A percentile compares a stretch with the other conserved stretches of the same genome.
Evolutionary conservation across 108 stramenopile species (phyloP).

Genomic region (Nitzschia sp.): DNA sequence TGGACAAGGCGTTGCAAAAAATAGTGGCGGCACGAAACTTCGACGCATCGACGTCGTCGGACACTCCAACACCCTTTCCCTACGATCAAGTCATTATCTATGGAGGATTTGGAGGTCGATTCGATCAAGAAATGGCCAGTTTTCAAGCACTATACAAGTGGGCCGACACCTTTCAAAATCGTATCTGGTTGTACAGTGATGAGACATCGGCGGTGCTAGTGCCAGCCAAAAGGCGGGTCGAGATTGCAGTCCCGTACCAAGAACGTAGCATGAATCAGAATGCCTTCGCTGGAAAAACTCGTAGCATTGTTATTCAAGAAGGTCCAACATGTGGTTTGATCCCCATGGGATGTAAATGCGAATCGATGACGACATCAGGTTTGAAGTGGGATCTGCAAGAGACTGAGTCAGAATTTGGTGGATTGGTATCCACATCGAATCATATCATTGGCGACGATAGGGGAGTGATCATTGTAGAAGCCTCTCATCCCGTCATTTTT

Average conservation of each 20-base stretch:
- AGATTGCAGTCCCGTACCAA: constrained; percentile 51
- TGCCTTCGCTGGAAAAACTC: background rate
- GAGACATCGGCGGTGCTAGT: constrained; percentile 70
- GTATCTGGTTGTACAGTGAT: constrained; percentile 66
- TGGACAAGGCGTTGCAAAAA: constrained; percentile 63
- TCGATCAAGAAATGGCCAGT: constrained; percentile 88
- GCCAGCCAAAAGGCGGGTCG: constrained; percentile 38
- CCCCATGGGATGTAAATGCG: constrained; percentile 63
- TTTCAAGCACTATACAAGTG: constrained; percentile 72
- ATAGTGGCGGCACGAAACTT: background rate
- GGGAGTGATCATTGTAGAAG: constrained; percentile 40
- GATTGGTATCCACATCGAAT: constrained; percentile 85
- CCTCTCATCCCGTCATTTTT: constrained; percentile 64
- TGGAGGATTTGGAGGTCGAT: constrained; percentile 87
- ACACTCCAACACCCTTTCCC: background rate
- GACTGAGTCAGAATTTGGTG: constrained; percentile 68
- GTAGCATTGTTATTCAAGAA: constrained; percentile 44
- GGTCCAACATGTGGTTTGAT: constrained; percentile 87
- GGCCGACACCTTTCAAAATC: constrained; percentile 42
- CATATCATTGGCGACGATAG: constrained; percentile 34
- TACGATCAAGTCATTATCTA: constrained; percentile 46
- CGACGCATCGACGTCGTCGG: background rate
- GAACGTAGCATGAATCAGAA: background rate
- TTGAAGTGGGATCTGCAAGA: constrained; percentile 82
- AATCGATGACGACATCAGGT: constrained; percentile 59